Evolutionary conservation across 805 yeast species (phyloP).

Genomic region (Nadsonia fulvescens): DNA sequence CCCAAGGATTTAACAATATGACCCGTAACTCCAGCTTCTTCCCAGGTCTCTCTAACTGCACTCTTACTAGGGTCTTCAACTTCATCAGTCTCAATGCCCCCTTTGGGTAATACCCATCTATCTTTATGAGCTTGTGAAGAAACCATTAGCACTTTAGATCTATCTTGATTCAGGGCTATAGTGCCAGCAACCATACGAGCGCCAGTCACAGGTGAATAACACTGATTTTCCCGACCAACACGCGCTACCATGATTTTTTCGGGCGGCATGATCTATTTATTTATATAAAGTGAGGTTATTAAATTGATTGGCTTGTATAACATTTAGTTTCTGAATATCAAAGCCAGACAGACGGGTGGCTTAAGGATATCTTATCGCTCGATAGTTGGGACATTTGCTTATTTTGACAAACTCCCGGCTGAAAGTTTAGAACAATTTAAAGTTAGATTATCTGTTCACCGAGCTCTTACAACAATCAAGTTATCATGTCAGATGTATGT

Average conservation of each 20-base stretch:
- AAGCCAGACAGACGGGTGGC: not conserved
- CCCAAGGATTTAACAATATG: constrained; percentile 38
- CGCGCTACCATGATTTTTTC: constrained; percentile 19
- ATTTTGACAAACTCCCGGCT: not conserved
- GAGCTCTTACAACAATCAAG: too few relatives aligned
- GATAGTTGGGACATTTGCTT: not conserved
- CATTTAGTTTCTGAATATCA: too few relatives aligned
- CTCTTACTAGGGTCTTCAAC: constrained; percentile 24
- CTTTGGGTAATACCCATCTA: constrained; percentile 86
- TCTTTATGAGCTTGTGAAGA: constrained; percentile 51
- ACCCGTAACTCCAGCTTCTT: constrained; percentile 86
- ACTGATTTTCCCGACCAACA: constrained; percentile 21
- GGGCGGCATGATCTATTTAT: not conserved
- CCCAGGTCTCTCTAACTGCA: constrained; percentile 91
- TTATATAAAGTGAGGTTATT: not conserved
- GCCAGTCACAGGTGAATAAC: constrained; percentile 38
- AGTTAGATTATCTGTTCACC: too few relatives aligned
- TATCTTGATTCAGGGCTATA: constrained; percentile 42
- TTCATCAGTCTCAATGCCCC: constrained; percentile 82
- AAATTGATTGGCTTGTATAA: not conserved
- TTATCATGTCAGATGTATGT: too few relatives aligned
- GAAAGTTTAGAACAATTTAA: too few relatives aligned
- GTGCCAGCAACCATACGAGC: constrained; percentile 91
- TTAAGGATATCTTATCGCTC: not conserved
- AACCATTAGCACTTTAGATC: constrained; percentile 54